Base-by-base conservation (phyloP, 352 stramenopile genomes). In the Pythium utonaiense region DNA sequence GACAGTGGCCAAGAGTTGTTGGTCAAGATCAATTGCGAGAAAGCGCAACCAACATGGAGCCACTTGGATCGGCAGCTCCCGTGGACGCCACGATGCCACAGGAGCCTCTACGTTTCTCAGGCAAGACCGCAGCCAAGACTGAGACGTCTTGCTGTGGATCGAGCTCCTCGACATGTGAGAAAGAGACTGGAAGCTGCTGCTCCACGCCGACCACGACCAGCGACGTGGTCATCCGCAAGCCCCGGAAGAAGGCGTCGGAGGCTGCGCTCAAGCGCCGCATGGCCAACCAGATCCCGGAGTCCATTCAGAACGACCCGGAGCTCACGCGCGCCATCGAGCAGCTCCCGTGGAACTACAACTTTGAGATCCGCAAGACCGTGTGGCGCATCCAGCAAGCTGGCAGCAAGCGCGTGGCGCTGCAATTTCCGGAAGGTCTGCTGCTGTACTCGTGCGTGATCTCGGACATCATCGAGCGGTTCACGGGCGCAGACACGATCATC, bases 401-500 rank as follows among this genome's bases (percentile, higher is more conserved):
- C 58, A 89, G 86, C 53, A 95, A 90, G 65, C 80, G 88, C 53
- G 93, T 99, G 34, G 96, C 97, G 40, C 80, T 99, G 56, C 97
- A 99, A 75, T 98, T 99, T 67, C 98, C 98, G 2, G 98, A 99
- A 77, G 98, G 98, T 2, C 67, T 99, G 25, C 74, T 99, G 21
- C 89, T 99, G 52, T 99, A 99, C 55, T 87, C 96, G 19, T 99
- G 95, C 53, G 87, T 98, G 22, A 96, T 99, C 52, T 96, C 96
- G 6, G 97, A 99, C 76, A 99, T 99, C 60, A 92, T 99, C 42
- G 83, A 98, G 70, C 85, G 94, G 41, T 99, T 99, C 64, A 87
- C 90, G 0, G 78, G 89, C 62, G 85, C 88, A 17, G 74, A 92
- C 57, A 91, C 81, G 42, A 96, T 99, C 50, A 96, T 99, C 54